Percentiles rank a stretch among this genome's conserved stretches.
Evolutionary conservation across 495 filamentous ascomycete species (phyloP).

Genomic region (Stereocaulon alpinum): DNA sequence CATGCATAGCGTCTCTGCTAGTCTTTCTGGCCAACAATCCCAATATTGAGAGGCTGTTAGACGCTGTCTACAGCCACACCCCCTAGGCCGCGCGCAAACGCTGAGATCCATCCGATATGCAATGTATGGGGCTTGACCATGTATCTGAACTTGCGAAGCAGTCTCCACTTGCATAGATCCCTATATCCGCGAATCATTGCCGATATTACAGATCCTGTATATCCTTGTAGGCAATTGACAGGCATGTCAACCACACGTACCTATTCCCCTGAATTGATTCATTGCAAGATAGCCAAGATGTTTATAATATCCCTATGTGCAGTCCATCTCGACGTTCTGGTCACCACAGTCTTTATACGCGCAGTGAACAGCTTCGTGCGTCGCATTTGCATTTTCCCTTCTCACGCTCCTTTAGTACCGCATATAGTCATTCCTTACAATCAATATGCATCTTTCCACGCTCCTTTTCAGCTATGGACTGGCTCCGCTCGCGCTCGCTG

Average conservation of each 20-base stretch:
- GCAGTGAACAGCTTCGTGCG: background rate
- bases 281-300: background rate
- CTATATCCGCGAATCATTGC: background rate
- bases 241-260: slow-evolving; percentile 1
- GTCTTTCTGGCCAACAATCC: background rate
- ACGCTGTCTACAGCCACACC: background rate
- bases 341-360: background rate
- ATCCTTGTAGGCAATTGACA: background rate
- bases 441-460: slow-evolving; percentile 36
- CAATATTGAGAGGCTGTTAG: background rate
- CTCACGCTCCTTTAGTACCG: slow-evolving; percentile 15
- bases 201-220: background rate
- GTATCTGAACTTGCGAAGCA: background rate
- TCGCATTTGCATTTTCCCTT: slow-evolving; percentile 10
- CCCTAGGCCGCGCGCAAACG: background rate
- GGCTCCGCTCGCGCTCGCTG: slow-evolving; percentile 33
- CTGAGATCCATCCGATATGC: slow-evolving; percentile 4
- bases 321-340: background rate
- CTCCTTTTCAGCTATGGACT: slow-evolving; percentile 35
- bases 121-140: background rate
- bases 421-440: slow-evolving; percentile 23
- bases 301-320: background rate
- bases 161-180: background rate
- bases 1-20: slow-evolving; percentile 1
- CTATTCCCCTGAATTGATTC: background rate